A percentile compares a stretch with the other conserved stretches of the same genome.
phyloP scores from a whole-genome alignment of 2,329 filamentous ascomycete genomes.

The Colletotrichum tropicale region DNA sequence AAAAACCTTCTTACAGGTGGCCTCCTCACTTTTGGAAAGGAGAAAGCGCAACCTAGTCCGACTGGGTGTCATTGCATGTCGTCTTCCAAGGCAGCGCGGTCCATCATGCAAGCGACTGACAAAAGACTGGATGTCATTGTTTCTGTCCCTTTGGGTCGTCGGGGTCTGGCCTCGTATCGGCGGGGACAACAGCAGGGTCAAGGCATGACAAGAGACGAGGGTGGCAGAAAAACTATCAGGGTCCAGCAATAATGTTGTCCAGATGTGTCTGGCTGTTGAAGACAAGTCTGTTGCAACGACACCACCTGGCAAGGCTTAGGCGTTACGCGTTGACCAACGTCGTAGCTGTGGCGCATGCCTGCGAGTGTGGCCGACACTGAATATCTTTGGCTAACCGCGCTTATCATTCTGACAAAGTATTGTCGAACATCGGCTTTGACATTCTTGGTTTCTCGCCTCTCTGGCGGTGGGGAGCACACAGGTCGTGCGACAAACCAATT shows the following conservation, averaged over 20 bases:
- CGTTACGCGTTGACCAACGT: neutral
- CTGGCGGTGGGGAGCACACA: neutral
- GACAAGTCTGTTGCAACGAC: slow-evolving; percentile 3
- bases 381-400: neutral
- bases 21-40: neutral
- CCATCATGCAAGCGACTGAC: neutral
- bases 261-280: neutral
- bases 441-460: neutral
- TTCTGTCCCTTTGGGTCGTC: neutral
- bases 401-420: neutral
- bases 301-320: neutral
- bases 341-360: neutral
- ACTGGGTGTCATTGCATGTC: neutral
- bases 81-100: neutral
- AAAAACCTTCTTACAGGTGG: neutral
- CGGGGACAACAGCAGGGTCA: neutral
- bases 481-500: neutral
- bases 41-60: neutral
- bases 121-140: neutral
- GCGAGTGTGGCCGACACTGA: neutral
- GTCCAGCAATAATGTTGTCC: neutral
- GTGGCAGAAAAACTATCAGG: neutral
- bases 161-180: neutral
- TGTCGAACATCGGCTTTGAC: neutral
- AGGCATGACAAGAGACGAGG: neutral